A percentile compares a stretch with the other conserved stretches of the same genome.
phyloP scores from a whole-genome alignment of 2,329 filamentous ascomycete genomes.

The Exophiala alcalophila region DNA sequence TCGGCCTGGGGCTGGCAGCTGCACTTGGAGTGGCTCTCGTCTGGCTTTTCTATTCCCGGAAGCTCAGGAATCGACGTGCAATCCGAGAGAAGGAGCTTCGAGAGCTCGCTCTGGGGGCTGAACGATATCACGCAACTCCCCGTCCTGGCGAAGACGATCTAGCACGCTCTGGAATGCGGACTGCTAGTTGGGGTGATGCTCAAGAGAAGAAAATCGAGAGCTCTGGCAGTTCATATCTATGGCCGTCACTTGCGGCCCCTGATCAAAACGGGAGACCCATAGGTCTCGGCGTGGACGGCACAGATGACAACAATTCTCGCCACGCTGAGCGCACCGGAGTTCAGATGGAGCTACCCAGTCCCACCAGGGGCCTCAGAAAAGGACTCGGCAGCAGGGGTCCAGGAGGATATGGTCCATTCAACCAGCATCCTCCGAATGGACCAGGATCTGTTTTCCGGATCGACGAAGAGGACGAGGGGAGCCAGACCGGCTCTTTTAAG shows the following conservation, averaged over 20 bases:
- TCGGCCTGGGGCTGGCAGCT: constrained; percentile 61
- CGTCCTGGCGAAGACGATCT: constrained; percentile 7
- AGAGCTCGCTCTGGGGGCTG: constrained; percentile 50
- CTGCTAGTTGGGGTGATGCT: constrained; percentile 28
- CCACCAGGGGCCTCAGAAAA: constrained; percentile 40
- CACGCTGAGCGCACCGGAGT: constrained; percentile 44
- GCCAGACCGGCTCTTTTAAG: constrained; percentile 25
- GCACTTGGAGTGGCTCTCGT: constrained; percentile 48
- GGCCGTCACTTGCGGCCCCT: constrained; percentile 30
- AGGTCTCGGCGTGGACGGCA: background rate
- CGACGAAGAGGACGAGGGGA: constrained; percentile 30
- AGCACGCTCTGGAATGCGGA: constrained; percentile 18
- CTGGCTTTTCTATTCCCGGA: constrained; percentile 52
- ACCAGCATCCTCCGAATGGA: constrained; percentile 19
- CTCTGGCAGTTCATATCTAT: constrained; percentile 31
- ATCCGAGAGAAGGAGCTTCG: constrained; percentile 55
- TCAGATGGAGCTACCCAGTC: constrained; percentile 41
- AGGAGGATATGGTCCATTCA: constrained; percentile 12
- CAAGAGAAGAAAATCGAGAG: constrained; percentile 28
- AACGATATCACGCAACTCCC: constrained; percentile 46
- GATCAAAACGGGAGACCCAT: constrained; percentile 21
- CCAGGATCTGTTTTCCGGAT: constrained; percentile 28
- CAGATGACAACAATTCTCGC: constrained; percentile 32
- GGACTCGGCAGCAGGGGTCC: constrained; percentile 42
- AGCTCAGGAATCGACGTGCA: constrained; percentile 41